Base-by-base conservation (phyloP, 1,284 basidiomycete genomes). In the Ganoderma lingzhi region DNA sequence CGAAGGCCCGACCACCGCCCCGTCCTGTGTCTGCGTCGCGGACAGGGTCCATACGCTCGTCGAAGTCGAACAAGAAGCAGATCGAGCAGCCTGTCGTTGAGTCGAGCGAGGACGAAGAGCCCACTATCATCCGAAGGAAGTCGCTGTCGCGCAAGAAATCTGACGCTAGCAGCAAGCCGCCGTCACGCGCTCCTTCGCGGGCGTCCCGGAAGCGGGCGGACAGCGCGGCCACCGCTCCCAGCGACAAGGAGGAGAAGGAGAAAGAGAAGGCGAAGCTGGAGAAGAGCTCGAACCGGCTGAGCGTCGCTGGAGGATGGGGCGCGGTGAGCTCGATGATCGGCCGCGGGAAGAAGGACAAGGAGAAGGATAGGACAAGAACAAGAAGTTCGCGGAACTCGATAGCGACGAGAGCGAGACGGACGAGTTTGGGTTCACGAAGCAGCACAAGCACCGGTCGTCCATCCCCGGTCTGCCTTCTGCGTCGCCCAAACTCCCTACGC, bases 261-360 rank as follows among this genome's bases (percentile, higher is more conserved):
- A 73, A 81, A 14, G 78, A 80, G 39, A 75, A 82, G 66, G 78
- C 75, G 41, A 76, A 76, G 69, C 71, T 75, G 28, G 73, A 76
- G 62, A 75, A 74, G 62, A 53, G 28, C 48, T 75, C 75, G 19
- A 76, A 78, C 74, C 80, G 76, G 65, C 74, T 85, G 74, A 87
- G 84, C 71, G 84, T 93, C 28, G 82, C 89, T 0, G 44, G 44
- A 2, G 90, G 88, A 3, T 93, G 92, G 90, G 88, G 80, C 75
- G 53, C 53, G 30, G 89, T 90, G 65, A 87, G 83, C 64, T 87
- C 86, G 30, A 84, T 92, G 56, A 85, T 88, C 6, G 86, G 87
- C 3, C 82, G 86, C 32, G 82, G 83, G 63, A 91, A 88, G 84
- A 92, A 88, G 78, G 88, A 91, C 71, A 73, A 73, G 45, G 71